Conservation (phyloP, 2,329 filamentous ascomycete species). For the Exophiala xenobiotica region DNA sequence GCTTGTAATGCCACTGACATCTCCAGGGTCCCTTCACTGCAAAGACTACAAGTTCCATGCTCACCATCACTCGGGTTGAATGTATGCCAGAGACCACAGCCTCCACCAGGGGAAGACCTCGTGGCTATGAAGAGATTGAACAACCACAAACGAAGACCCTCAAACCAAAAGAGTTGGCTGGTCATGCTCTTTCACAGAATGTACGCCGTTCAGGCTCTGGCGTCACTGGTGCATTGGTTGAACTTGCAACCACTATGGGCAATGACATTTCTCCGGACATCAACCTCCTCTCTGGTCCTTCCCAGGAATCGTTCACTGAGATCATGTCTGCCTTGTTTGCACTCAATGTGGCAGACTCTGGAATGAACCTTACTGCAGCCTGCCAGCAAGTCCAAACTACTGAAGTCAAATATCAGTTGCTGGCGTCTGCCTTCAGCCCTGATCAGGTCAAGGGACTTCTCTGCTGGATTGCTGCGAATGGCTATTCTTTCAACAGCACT, state of each 20-base stretch:
- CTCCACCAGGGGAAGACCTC: conserved; percentile 15
- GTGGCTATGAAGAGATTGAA: conserved; percentile 9
- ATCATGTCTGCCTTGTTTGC: conserved; percentile 25
- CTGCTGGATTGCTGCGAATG: conserved; percentile 21
- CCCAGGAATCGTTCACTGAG: conserved; percentile 10
- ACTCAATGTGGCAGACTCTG: conserved; percentile 23
- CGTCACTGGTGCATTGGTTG: conserved; percentile 8
- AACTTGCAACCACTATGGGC: conserved; percentile 8
- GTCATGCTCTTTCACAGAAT: conserved; percentile 3
- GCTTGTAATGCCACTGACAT: conserved; percentile 6
- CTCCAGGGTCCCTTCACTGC: conserved; percentile 24
- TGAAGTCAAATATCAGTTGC: conserved; percentile 14
- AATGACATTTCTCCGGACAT: conserved; percentile 18
- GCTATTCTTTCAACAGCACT: conserved; percentile 24
- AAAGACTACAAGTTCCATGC: conserved; percentile 18
- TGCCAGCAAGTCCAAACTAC: conserved; percentile 19
- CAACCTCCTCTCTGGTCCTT: conserved; percentile 14
- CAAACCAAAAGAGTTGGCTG: neutral
- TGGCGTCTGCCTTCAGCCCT: conserved; percentile 16
- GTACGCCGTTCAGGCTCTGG: conserved; percentile 10
- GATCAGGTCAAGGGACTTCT: conserved; percentile 20
- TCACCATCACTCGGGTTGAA: conserved; percentile 28
- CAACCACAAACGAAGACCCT: conserved; percentile 1
- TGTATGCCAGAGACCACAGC: conserved; percentile 24
- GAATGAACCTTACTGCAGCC: conserved; percentile 17